Conservation (phyloP, 345 rosid genomes). For the Aquilaria sinensis region DNA sequence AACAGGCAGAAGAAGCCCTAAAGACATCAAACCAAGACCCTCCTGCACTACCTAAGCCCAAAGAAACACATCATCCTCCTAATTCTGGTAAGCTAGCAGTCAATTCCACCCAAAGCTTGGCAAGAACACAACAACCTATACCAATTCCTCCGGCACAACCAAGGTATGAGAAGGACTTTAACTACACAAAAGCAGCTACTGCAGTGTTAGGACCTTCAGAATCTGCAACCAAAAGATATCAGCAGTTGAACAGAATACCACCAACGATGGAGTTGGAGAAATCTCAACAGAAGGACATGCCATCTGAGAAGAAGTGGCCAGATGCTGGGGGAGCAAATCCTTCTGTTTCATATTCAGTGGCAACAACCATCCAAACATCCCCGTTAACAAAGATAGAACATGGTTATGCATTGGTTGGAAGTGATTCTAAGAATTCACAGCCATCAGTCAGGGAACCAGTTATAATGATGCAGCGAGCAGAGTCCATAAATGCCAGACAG, state of each 20-base stretch:
- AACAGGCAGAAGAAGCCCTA: slow-evolving; percentile 50
- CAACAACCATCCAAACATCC: slow-evolving; percentile 49
- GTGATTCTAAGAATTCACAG: slow-evolving; percentile 46
- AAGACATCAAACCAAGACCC: slow-evolving; percentile 43
- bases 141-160: slow-evolving; percentile 30
- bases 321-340: slow-evolving; percentile 30
- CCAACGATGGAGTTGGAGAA: slow-evolving; percentile 59
- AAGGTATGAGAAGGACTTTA: slow-evolving; percentile 61
- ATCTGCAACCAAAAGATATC: slow-evolving; percentile 32
- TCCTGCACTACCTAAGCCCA: slow-evolving; percentile 44
- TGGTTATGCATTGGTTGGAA: slow-evolving; percentile 35
- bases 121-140: slow-evolving; percentile 34
- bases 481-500: slow-evolving; percentile 45
- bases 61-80: slow-evolving; percentile 52
- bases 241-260: slow-evolving; percentile 49
- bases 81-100: slow-evolving; percentile 23
- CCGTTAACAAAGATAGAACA: slow-evolving; percentile 45
- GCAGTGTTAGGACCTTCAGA: slow-evolving; percentile 28
- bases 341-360: slow-evolving; percentile 40
- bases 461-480: slow-evolving; percentile 63
- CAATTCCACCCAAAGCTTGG: slow-evolving; percentile 30
- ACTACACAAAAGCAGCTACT: slow-evolving; percentile 44
- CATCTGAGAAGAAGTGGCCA: slow-evolving; percentile 54
- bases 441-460: slow-evolving; percentile 52
- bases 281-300: slow-evolving; percentile 40